Evolutionary conservation across 805 yeast species (phyloP).

Genomic region (Candida boleticola): DNA sequence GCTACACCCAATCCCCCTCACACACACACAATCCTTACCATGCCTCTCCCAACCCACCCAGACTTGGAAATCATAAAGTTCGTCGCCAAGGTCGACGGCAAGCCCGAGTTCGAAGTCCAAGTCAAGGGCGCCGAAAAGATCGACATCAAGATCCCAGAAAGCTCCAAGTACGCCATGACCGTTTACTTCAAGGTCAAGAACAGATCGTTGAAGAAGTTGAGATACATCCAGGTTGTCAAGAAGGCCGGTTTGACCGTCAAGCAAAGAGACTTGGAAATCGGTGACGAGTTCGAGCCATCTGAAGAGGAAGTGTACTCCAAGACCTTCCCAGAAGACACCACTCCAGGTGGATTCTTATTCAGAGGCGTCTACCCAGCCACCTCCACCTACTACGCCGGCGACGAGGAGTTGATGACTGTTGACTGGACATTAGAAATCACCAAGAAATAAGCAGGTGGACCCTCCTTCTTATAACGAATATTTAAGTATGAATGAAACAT

Average conservation of each 20-base stretch:
- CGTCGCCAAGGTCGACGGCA: constrained; percentile 29
- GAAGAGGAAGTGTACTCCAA: constrained; percentile 29
- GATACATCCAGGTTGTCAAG: constrained; percentile 34
- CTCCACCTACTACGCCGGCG: constrained; percentile 34
- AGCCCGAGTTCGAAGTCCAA: constrained; percentile 20
- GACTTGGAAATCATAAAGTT: constrained; percentile 33
- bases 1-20: neutral
- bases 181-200: constrained; percentile 31
- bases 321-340: constrained; percentile 30
- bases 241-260: constrained; percentile 35
- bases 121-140: constrained; percentile 29
- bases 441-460: constrained; percentile 16
- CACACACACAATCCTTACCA: neutral
- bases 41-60: constrained; percentile 19
- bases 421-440: constrained; percentile 38
- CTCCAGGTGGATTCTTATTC: constrained; percentile 39
- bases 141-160: constrained; percentile 35
- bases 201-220: constrained; percentile 26
- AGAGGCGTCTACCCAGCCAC: constrained; percentile 33
- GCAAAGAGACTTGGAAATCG: constrained; percentile 27
- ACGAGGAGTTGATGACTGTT: constrained; percentile 22
- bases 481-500: too few relatives aligned
- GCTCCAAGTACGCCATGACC: constrained; percentile 29
- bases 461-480: neutral
- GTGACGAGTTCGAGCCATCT: constrained; percentile 29